Base-by-base conservation (phyloP, 345 rosid genomes). In the Noccaea caerulescens region DNA sequence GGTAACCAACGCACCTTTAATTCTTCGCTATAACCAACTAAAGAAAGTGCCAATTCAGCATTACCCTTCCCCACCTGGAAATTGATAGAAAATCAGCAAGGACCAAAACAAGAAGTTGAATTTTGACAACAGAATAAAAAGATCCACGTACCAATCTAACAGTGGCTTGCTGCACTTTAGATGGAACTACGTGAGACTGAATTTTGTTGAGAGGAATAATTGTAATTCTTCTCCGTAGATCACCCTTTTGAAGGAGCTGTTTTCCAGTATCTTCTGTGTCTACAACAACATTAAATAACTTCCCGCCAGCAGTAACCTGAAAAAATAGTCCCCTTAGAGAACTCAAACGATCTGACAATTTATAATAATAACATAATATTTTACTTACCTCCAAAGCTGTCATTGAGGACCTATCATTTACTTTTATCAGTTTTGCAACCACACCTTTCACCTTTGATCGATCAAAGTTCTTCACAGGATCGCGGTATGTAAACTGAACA, bases 361-460 rank as follows among this genome's bases (percentile, higher is more conserved):
- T 10, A 61, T n/a, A 41, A 30, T 59, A 50, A 71, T 25, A 62
- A 18, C 44, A 46, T 63, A 51, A 16, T 16, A 16, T 8, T 30
- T 37, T 57, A 39, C 80, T 63, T 45, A 94, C 99, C 93, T 94
- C 99, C 73, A 94, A 82, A 44, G 99, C 99, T 75, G 85, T 89
- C 96, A 89, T 82, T 42, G 96, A 66, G 32, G 86, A 77, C 71
- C 83, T 79, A 77, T 94, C 92, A 76, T 87, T 94, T 58, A 94
- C 98, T 80, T 86, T 83, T 72, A 94, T 82, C 66, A 91, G 89
- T 77, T 83, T 91, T 74, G 99, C 95, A 37, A 94, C 93, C 73
- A 89, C 97, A 38, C 99, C 99, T 80, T 94, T 94, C 77, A 94
- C 99, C 83, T 85, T 91, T 36, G 90, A 86, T 77, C 93, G 82